Conservation (phyloP, 768 basidiomycete genomes). For the Nevesoporus exiguus region DNA sequence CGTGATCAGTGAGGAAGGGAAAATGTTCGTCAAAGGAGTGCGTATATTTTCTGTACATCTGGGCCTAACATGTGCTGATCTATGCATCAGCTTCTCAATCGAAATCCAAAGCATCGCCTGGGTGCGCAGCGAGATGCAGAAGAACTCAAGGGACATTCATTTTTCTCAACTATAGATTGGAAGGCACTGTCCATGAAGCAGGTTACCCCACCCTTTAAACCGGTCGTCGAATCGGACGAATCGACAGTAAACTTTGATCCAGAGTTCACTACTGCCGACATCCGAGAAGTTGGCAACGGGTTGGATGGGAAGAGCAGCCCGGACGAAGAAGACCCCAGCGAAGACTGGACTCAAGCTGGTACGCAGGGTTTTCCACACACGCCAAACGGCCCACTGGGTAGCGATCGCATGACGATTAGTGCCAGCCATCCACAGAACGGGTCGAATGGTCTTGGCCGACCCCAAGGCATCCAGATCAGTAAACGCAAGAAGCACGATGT, state of each 20-base stretch:
- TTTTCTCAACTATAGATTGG: conserved; percentile 94
- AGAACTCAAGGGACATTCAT: conserved; percentile 94
- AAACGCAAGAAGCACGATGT: conserved; percentile 43
- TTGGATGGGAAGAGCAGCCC: conserved; percentile 43
- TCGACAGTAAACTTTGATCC: conserved; percentile 98
- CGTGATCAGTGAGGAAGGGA: conserved; percentile 96
- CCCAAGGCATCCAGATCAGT: conserved; percentile 49
- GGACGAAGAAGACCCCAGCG: conserved; percentile 66
- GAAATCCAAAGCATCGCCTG: conserved; percentile 96
- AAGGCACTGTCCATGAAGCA: conserved; percentile 79
- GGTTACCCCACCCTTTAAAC: conserved; percentile 96
- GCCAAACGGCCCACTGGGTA: conserved; percentile 77
- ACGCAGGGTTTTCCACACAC: conserved; percentile 42
- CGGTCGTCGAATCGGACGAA: conserved; percentile 96
- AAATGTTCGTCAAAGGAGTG: conserved; percentile 98
- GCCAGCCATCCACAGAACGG: conserved; percentile 13
- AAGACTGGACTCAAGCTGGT: conserved; percentile 46
- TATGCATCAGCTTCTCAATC: conserved; percentile 78
- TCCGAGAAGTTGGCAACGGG: conserved; percentile 63
- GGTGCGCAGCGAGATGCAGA: conserved; percentile 88
- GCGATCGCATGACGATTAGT: conserved; percentile 38
- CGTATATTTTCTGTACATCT: conserved; percentile 35
- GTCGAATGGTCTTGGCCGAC: conserved; percentile 14
- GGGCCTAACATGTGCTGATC: conserved; percentile 14
- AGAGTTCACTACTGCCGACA: conserved; percentile 92